A percentile compares a stretch with the other conserved stretches of the same genome.
Conservation (phyloP, 352 stramenopile genomes). For the Globisporangium viniferum region DNA sequence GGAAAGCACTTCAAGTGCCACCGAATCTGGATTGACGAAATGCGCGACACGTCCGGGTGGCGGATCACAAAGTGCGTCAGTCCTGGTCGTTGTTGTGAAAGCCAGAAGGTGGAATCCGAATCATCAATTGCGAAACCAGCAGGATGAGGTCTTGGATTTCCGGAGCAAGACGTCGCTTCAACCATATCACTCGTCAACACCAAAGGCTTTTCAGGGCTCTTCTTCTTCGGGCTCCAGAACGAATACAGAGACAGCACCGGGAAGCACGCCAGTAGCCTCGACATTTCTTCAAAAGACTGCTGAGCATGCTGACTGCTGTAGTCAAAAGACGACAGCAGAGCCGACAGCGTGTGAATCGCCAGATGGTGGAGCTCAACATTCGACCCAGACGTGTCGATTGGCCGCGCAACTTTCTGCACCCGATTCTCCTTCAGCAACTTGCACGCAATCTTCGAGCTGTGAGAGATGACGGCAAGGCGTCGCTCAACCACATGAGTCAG, state of each 20-base stretch:
- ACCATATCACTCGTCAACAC: slow-evolving; percentile 40
- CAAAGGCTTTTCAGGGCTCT: slow-evolving; percentile 53
- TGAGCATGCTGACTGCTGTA: slow-evolving; percentile 44
- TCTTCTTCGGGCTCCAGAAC: slow-evolving; percentile 82
- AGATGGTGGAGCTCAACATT: slow-evolving; percentile 81
- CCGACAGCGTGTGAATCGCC: slow-evolving; percentile 76
- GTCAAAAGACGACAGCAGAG: slow-evolving; percentile 70
- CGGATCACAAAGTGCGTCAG: slow-evolving; percentile 50
- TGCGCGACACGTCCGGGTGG: slow-evolving; percentile 29
- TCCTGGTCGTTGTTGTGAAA: slow-evolving; percentile 59
- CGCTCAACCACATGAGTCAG: slow-evolving; percentile 79
- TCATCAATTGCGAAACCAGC: slow-evolving; percentile 57
- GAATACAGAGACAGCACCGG: slow-evolving; percentile 75
- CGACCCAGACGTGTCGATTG: slow-evolving; percentile 28
- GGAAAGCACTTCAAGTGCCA: slow-evolving; percentile 74
- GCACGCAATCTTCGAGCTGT: slow-evolving; percentile 67
- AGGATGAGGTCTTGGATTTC: slow-evolving; percentile 40
- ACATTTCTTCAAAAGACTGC: slow-evolving; percentile 74
- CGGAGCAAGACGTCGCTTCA: slow-evolving; percentile 50
- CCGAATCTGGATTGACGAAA: slow-evolving; percentile 61
- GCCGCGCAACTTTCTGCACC: slow-evolving; percentile 33
- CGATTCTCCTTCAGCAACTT: slow-evolving; percentile 52
- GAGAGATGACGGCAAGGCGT: slow-evolving; percentile 74
- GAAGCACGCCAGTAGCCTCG: slow-evolving; percentile 71
- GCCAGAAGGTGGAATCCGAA: slow-evolving; percentile 64